Conservation (phyloP, 345 rosid species). For the Populus deltoides region DNA sequence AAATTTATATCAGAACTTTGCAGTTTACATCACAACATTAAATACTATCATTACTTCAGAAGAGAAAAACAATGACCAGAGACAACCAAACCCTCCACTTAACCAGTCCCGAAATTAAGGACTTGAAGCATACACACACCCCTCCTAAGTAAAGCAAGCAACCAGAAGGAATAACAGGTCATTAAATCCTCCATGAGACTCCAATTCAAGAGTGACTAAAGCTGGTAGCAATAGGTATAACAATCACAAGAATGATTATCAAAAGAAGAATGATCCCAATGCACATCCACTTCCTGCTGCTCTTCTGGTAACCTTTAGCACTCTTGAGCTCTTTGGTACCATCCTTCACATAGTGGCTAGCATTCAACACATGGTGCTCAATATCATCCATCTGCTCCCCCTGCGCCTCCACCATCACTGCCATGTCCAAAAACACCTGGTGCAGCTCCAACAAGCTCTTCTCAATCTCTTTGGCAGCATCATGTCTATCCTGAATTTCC, state of each 20-base stretch:
- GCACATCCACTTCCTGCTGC: conserved; percentile 82
- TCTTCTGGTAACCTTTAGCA: conserved; percentile 67
- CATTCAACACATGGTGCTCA: conserved; percentile 84
- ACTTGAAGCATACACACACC: not conserved
- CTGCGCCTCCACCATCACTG: conserved; percentile 89
- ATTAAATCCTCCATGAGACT: conserved; percentile 32
- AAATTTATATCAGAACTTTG: not conserved
- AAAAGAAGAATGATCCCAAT: conserved; percentile 64
- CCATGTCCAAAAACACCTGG: conserved; percentile 91
- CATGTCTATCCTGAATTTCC: conserved; percentile 90
- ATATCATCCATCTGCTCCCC: conserved; percentile 96
- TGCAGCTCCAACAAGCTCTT: conserved; percentile 90
- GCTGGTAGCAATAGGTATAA: conserved; percentile 71
- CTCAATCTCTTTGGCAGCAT: conserved; percentile 87
- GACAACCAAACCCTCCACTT: not conserved
- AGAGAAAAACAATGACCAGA: conserved; percentile 2
- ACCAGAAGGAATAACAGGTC: conserved; percentile 40
- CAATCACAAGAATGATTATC: conserved; percentile 58
- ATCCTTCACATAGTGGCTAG: conserved; percentile 71
- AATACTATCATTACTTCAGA: not conserved
- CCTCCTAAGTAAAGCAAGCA: not conserved
- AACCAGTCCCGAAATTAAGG: conserved; percentile 27
- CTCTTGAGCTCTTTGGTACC: conserved; percentile 69
- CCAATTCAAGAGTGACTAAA: conserved; percentile 61
- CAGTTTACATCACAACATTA: not conserved